Evolutionary conservation across 2,329 filamentous ascomycete genomes (phyloP).

Genomic region (Stromatinia cepivora): DNA sequence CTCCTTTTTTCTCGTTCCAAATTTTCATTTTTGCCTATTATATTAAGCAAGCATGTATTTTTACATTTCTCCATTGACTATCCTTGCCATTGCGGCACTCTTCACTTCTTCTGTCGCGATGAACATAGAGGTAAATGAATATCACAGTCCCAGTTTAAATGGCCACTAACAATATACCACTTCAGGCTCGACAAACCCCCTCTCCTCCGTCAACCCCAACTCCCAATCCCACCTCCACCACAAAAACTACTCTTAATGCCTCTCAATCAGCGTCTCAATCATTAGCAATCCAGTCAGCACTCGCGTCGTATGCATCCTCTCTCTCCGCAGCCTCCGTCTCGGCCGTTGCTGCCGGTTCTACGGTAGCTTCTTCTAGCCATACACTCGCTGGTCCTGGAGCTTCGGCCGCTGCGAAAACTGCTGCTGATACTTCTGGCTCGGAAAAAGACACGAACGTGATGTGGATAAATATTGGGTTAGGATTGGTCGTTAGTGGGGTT

Average conservation of each 20-base stretch:
- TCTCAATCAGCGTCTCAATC: conserved; percentile 2
- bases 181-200: not conserved
- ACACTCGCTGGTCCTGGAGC: not conserved
- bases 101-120: not conserved
- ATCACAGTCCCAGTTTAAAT: not conserved
- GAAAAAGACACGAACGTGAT: not conserved
- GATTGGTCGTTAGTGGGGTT: not conserved
- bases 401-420: not conserved
- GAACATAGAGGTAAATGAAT: not conserved
- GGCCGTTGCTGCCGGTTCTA: not conserved
- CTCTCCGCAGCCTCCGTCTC: not conserved
- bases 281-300: not conserved
- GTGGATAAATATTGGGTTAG: not conserved
- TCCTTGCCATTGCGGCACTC: not conserved
- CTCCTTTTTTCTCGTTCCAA: not conserved
- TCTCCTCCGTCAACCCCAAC: not conserved
- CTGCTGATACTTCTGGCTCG: not conserved
- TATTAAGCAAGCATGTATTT: not conserved
- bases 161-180: not conserved
- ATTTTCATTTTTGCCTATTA: not conserved
- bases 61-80: not conserved
- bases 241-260: not conserved
- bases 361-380: not conserved
- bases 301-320: not conserved
- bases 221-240: not conserved